Base-by-base conservation (phyloP, 2,329 filamentous ascomycete genomes). In the Emydomyces testavorans region DNA sequence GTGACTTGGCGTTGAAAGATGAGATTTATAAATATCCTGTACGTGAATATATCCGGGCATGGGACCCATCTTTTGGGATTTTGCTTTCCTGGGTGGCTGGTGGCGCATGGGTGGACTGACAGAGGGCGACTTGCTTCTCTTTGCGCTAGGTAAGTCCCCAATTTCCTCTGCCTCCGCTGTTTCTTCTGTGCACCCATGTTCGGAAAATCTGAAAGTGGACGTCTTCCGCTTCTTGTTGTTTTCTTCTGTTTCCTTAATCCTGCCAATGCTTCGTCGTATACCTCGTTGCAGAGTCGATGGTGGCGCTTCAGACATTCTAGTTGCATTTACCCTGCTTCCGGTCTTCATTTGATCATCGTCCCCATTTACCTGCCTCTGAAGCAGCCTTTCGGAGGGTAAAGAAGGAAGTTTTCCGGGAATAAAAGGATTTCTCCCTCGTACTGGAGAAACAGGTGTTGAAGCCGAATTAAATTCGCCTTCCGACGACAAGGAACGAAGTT, bases 371-470 rank as follows among this genome's bases (percentile, higher is more conserved):
- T 65, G 66, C 7, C 58, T 58, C 48, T 64, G 59, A 4, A 72
- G 58, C 20, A 72, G 57, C 50, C 69, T 58, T 53, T 73, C 71
- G 2, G 70, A 72, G 1, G 68, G 71, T 24, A 73, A 56, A 6
- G 67, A 65, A 4, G 70, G 62, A 5, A 73, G 57, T 44, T 61
- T 62, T 7, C 68, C 67, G 0, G 69, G 68, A 2, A 67, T 61
- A 38, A 71, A 71, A 38, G 61, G 61, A 18, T 58, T 58, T 26
- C 58, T 58, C 50, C 49, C 59, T 43, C 61, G 32, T 59, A 13
- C 32, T 34, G 32, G 45, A 21, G 58, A 49, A 36, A 53, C 20
- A 18, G 28, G 24, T 6, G 37, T 13, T n/a, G 29, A 35, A 20
- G 29, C 13, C 8, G 20, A 26, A 28, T 15, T 6, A 34, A 45